phyloP scores from a whole-genome alignment of 306 rosid species.

The barrel medic (Medicago truncatula) region DNA sequence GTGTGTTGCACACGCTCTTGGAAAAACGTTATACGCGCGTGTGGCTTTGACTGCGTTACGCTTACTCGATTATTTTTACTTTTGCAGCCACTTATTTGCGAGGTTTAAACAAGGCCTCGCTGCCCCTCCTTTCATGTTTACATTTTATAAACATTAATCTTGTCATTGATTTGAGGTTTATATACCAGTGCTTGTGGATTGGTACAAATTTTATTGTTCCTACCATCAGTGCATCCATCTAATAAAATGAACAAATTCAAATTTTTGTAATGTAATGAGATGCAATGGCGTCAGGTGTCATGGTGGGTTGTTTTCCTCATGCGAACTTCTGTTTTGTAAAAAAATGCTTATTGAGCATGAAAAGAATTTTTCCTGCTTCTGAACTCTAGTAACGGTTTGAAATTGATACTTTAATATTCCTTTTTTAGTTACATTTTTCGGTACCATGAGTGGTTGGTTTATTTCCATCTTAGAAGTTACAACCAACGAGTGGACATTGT shows the following conservation, averaged over 20 bases:
- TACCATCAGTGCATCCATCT: constrained; percentile 13
- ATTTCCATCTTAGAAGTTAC: constrained; percentile 27
- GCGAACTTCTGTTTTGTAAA: neutral
- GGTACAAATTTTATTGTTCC: constrained; percentile 9
- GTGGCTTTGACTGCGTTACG: no score
- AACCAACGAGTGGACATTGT: neutral
- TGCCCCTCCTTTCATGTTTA: neutral
- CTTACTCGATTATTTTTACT: constrained; percentile 20
- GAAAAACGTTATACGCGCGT: no score
- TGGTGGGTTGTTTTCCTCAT: constrained; percentile 10
- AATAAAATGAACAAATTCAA: neutral
- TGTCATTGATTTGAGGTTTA: neutral
- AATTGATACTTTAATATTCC: constrained; percentile 9
- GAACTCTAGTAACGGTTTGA: neutral
- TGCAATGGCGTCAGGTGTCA: constrained; percentile 17
- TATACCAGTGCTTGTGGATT: neutral
- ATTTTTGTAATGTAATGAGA: neutral
- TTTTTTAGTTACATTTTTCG: constrained; percentile 10
- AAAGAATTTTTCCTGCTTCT: neutral
- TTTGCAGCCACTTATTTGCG: constrained; percentile 22
- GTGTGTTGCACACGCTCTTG: no score
- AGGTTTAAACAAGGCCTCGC: neutral
- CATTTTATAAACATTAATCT: neutral
- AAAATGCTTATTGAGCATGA: constrained; percentile 2
- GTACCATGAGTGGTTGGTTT: neutral